Conservation (phyloP, 2,329 filamentous ascomycete genomes). For the Phialocephala sp. region DNA sequence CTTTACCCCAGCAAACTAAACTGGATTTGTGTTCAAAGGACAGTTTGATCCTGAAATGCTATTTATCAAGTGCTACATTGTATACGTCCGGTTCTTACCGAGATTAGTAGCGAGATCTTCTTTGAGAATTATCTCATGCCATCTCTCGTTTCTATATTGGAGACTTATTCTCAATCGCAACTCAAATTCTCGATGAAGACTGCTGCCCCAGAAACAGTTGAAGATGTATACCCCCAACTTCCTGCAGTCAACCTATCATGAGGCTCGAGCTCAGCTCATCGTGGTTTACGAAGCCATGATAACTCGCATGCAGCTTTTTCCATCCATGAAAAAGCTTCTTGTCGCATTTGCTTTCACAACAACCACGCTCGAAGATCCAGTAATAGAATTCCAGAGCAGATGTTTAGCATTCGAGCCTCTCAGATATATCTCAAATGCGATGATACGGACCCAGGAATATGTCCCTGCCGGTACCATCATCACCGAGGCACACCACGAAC, state of each 20-base stretch:
- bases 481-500: conserved; percentile 19
- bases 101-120: background rate
- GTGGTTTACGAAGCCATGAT: background rate
- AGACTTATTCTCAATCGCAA: background rate
- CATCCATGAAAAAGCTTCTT: background rate
- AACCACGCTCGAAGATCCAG: background rate
- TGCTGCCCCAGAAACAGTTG: background rate
- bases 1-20: background rate
- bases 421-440: conserved; percentile 25
- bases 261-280: background rate
- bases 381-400: conserved; percentile 8
- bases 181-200: background rate
- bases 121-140: background rate
- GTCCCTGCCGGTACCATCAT: conserved; percentile 22
- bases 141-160: background rate
- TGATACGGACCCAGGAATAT: conserved; percentile 20
- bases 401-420: conserved; percentile 26
- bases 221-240: background rate
- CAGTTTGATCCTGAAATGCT: background rate
- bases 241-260: background rate
- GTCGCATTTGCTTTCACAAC: background rate
- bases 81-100: background rate
- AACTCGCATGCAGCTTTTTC: background rate
- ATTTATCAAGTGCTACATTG: conserved; percentile 1
- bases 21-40: too few relatives aligned